These are phyloP conservation scores for Exophiala sp. DNA, from an alignment of 2,329 filamentous ascomycete species.

Conservation along the genomic window DNA sequence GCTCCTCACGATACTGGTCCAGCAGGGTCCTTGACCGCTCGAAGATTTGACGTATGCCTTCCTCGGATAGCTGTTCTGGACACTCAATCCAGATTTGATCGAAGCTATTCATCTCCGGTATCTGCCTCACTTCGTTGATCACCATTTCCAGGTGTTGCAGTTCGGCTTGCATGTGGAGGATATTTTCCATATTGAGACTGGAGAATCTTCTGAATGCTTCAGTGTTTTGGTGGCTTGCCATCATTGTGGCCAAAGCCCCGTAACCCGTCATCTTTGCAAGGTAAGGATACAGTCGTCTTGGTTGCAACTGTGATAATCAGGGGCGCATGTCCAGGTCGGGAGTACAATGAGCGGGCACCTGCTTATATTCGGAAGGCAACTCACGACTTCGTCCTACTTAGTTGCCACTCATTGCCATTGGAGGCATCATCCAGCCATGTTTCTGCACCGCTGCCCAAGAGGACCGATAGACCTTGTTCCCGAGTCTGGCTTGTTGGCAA, in stretches of 20 bases:
- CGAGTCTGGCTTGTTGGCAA: background rate
- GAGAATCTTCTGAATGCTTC: slow-evolving; percentile 25
- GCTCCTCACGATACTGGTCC: slow-evolving; percentile 21
- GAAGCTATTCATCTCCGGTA: slow-evolving; percentile 20
- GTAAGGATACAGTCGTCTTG: background rate
- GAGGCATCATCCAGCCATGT: background rate
- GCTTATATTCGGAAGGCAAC: slow-evolving; percentile 16
- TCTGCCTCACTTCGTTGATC: slow-evolving; percentile 20
- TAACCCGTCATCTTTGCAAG: slow-evolving; percentile 21
- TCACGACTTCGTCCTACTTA: slow-evolving; percentile 13
- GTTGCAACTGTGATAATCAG: slow-evolving; percentile 6
- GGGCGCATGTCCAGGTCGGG: slow-evolving; percentile 12
- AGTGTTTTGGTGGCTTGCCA: slow-evolving; percentile 19
- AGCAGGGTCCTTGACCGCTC: slow-evolving; percentile 23
- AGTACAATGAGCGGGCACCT: slow-evolving; percentile 17
- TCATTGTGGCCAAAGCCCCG: slow-evolving; percentile 22
- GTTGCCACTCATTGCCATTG: slow-evolving; percentile 5
- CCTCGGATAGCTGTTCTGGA: slow-evolving; percentile 21
- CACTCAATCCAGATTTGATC: slow-evolving; percentile 22
- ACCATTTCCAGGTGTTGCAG: slow-evolving; percentile 23
- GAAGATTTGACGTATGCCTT: slow-evolving; percentile 20
- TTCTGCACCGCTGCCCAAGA: slow-evolving; percentile 19
- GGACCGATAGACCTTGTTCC: background rate
- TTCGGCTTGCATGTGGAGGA: slow-evolving; percentile 27
- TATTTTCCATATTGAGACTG: slow-evolving; percentile 20